Percentiles rank a stretch among this genome's conserved stretches.
phyloP scores from a whole-genome alignment of 148 eudicot species.

The Rhododendron williamsianum region DNA sequence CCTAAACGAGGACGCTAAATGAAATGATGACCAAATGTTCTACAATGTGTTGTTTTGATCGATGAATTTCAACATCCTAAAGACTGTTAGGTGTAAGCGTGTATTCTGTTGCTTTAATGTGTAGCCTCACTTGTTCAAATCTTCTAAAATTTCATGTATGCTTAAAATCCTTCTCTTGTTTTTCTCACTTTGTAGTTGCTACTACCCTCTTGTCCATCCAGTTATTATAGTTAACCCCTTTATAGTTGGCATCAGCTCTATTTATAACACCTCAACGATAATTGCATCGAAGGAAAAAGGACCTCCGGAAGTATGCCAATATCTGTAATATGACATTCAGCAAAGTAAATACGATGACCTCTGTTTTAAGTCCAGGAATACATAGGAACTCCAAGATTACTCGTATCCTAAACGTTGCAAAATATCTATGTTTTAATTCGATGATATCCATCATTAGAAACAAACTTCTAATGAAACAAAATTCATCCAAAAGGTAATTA shows the following conservation, averaged over 20 bases:
- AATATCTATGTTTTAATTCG: neutral
- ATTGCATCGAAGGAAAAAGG: too few species aligned
- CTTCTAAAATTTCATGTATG: neutral
- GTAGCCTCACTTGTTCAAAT: neutral
- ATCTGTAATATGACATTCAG: neutral
- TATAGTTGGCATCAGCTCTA: too few species aligned
- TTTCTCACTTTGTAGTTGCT: neutral
- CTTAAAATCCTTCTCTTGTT: neutral
- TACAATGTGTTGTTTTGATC: neutral
- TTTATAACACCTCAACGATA: too few species aligned
- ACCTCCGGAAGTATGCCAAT: neutral
- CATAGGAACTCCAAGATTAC: neutral
- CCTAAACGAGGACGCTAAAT: neutral
- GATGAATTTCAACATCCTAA: neutral
- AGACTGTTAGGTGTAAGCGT: neutral
- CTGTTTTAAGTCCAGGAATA: neutral
- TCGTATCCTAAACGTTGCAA: neutral
- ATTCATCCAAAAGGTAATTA: neutral
- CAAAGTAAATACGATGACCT: neutral
- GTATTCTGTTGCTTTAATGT: neutral
- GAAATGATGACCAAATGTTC: neutral
- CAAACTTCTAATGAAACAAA: neutral
- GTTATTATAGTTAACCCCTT: too few species aligned
- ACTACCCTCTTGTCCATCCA: too few species aligned
- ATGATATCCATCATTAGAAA: neutral